Conservation (phyloP, 352 stramenopile genomes). For the Pythium biforme region DNA sequence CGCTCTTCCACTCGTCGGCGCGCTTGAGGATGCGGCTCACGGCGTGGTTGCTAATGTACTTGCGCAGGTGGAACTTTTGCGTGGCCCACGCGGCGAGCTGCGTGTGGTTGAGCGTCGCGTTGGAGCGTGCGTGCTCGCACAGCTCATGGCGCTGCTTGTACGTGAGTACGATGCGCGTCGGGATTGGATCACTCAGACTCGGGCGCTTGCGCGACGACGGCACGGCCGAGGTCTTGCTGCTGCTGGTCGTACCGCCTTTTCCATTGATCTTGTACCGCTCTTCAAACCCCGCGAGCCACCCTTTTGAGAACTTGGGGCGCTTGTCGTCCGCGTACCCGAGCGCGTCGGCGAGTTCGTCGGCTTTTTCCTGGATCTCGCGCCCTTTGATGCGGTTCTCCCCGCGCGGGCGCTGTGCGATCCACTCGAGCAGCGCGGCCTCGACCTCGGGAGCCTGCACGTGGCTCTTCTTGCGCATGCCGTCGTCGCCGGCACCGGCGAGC, state of each 20-base stretch:
- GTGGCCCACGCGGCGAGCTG: conserved; percentile 25
- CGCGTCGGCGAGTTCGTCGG: conserved; percentile 20
- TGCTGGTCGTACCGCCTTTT: background rate
- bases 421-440: conserved; percentile 22
- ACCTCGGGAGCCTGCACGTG: conserved; percentile 20
- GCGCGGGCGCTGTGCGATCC: conserved; percentile 18
- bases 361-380: conserved; percentile 22
- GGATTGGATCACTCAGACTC: conserved; percentile 31
- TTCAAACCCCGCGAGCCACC: conserved; percentile 27
- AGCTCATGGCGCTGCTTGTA: conserved; percentile 28
- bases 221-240: conserved; percentile 5
- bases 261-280: conserved; percentile 26
- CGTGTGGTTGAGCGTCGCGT: conserved; percentile 23
- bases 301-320: conserved; percentile 29
- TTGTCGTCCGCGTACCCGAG: conserved; percentile 10
- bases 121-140: conserved; percentile 15
- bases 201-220: conserved; percentile 20
- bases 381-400: conserved; percentile 11
- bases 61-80: conserved; percentile 27
- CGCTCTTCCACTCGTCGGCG: conserved; percentile 24
- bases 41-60: conserved; percentile 29
- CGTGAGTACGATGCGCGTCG: conserved; percentile 25
- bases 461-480: conserved; percentile 15
- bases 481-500: conserved; percentile 9
- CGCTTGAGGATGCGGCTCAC: conserved; percentile 24